Base-by-base conservation (phyloP, 2,329 filamentous ascomycete species). In the Zymoseptoria ardabiliae region DNA sequence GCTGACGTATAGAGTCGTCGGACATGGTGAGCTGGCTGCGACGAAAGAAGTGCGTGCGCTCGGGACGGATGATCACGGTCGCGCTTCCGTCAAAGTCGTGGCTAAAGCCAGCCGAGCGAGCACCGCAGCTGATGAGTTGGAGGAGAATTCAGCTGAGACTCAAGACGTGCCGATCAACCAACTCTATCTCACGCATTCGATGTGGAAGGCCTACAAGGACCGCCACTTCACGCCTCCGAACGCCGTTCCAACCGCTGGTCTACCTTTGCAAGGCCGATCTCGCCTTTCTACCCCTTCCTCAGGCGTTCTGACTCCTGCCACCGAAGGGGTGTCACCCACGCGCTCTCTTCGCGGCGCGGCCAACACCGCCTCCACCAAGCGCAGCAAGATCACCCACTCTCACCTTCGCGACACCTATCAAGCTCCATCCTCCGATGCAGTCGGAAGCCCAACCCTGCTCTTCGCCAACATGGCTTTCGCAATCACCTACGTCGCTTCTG, bases 391-490 rank as follows among this genome's bases (percentile, higher is more conserved):
- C 11, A 57, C 63, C 11, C 49, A 58, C 2, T 67, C 66, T 2
- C 63, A 66, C 50, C 55, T 71, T 17, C 65, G 68, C 19, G 69
- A 70, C 30, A 67, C 63, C 9, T 68, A 69, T 23, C 58, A 66
- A 8, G 60, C 67, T 2, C 66, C 66, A 1, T 59, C 58, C 2
- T 56, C 55, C 20, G 22, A 22, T 13, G 50, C 50, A 9, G 1
- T 41, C 11, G 35, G 35, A 17, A 17, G 4, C 13, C 30, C 56
- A 0, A 52, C 50, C 22, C 58, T 30, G 2, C 61, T 95, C 0
- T 96, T 97, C 68, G 76, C 82, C 1, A 85, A 86, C 50, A 96
- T 97, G 91, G 85, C 85, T 0, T 97, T 97, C 73, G 91, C 91
- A 0, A 82, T 96, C 10, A 93, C 91, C 0, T 90, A 91, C 62